Percentiles rank a stretch among this genome's conserved stretches.
These are phyloP conservation scores for Penicillium polonicum DNA, from an alignment of 2,329 filamentous ascomycete genomes.

Conservation along the genomic window DNA sequence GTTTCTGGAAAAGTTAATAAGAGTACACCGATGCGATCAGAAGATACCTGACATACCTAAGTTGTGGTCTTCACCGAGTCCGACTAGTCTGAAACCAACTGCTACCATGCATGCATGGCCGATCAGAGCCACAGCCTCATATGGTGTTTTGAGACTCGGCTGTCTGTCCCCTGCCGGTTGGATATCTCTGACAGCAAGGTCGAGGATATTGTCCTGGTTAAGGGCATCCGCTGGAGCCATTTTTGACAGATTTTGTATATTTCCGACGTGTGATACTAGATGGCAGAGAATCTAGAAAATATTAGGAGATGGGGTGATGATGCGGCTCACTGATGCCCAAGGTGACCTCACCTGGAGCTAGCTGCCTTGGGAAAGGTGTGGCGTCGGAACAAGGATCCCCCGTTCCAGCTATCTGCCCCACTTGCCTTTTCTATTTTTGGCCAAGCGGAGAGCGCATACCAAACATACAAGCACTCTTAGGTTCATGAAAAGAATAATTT, in stretches of 20 bases:
- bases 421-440: conserved; percentile 4
- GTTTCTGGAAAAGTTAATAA: conserved; percentile 22
- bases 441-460: background rate
- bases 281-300: background rate
- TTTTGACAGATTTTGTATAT: background rate
- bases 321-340: background rate
- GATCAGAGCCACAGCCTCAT: conserved; percentile 81
- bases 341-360: conserved; percentile 2
- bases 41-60: conserved; percentile 52
- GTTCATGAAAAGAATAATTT: background rate
- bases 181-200: conserved; percentile 34
- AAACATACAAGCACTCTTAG: background rate
- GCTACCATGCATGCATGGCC: conserved; percentile 79
- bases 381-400: conserved; percentile 3
- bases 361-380: background rate
- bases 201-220: conserved; percentile 30
- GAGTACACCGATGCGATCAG: background rate
- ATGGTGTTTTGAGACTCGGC: conserved; percentile 48
- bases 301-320: background rate
- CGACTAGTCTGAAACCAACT: conserved; percentile 76
- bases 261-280: background rate
- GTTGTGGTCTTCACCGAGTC: conserved; percentile 78
- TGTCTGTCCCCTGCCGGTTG: conserved; percentile 26
- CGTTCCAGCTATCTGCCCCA: conserved; percentile 7
- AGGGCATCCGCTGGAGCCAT: conserved; percentile 28